Percentiles rank a stretch among this genome's conserved stretches.
Conservation (phyloP, 768 basidiomycete species). For the Cubamyces sp. region DNA sequence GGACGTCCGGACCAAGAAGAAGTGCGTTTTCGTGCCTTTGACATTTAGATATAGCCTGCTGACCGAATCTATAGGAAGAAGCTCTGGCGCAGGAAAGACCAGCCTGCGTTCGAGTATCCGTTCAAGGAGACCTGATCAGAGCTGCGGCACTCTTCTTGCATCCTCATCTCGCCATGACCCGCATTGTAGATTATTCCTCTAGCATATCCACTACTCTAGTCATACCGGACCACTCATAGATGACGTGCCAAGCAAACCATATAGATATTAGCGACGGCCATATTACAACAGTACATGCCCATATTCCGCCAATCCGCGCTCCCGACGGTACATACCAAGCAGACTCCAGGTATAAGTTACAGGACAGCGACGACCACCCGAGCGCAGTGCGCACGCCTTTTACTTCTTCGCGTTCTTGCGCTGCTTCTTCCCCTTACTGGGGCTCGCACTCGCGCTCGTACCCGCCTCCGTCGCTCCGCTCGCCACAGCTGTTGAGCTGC, state of each 20-base stretch:
- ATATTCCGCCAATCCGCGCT: background rate
- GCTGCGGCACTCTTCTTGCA: background rate
- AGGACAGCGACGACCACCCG: background rate
- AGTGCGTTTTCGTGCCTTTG: slow-evolving; percentile 56
- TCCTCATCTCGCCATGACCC: background rate
- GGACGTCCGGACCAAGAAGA: slow-evolving; percentile 84
- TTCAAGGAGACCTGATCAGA: slow-evolving; percentile 61
- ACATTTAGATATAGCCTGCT: background rate
- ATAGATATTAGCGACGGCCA: background rate
- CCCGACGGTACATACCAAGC: background rate
- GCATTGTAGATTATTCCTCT: slow-evolving; percentile 9
- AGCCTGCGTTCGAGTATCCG: slow-evolving; percentile 85
- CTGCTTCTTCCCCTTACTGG: slow-evolving; percentile 33
- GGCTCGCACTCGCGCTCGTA: slow-evolving; percentile 12
- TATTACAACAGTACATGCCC: slow-evolving; percentile 4
- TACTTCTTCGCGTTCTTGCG: slow-evolving; percentile 42
- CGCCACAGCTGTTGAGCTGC: slow-evolving; percentile 12
- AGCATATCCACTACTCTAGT: slow-evolving; percentile 17
- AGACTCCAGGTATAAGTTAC: slow-evolving; percentile 14
- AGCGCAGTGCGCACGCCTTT: background rate
- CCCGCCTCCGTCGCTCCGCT: slow-evolving; percentile 15
- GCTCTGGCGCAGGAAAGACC: slow-evolving; percentile 88
- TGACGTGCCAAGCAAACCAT: background rate
- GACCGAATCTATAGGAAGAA: slow-evolving; percentile 65
- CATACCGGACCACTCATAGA: background rate